Base-by-base conservation (phyloP, 2,329 filamentous ascomycete species). In the Calcarisporium arbuscula region DNA sequence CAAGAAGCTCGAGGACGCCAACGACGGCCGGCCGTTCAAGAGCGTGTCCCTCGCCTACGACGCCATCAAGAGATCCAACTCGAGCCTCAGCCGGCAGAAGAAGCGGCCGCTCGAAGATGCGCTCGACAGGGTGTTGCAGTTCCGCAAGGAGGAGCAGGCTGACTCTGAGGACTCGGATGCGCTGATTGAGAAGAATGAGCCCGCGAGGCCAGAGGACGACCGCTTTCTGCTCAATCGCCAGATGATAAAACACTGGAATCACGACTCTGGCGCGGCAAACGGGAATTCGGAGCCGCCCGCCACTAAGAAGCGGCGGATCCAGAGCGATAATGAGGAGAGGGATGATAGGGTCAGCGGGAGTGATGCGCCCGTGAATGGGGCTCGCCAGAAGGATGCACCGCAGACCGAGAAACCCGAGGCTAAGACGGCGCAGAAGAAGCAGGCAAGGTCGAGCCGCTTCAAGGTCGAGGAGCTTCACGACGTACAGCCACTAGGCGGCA, bases 61-160 rank as follows among this genome's bases (percentile, higher is more conserved):
- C 25, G 77, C 75, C 39, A 87, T 96, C 42, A 85, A 88, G 48
- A 65, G 69, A 32, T 95, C 88, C 11, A 95, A 95, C 56, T 94
- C 88, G 0, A 88, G 83, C 47, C 62, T 96, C 16, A 86, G 85
- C 43, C 72, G 92, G 16, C 79, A 84, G 46, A 87, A 86, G 25
- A 94, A 92, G 58, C 81, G 80, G 41, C 68, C 82, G 1, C 64
- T 96, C 2, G 85, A 95, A 56, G 85, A 92, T 43, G 82, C 84
- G 22, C 86, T 96, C 43, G 87, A 94, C 42, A 72, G 86, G 7
- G 86, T 89, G 0, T 64, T 95, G 12, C 74, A 80, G 7, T 77
- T 87, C 14, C 67, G 90, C 5, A 82, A 80, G 44, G 77, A 85
- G 45, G 73, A 80, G 40, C 57, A 67, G 11, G 71, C 74, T 17